A percentile compares a stretch with the other conserved stretches of the same genome.
Evolutionary conservation across 176 grass and related monocot genomes (phyloP).

Genomic region (Carex kokanica): DNA sequence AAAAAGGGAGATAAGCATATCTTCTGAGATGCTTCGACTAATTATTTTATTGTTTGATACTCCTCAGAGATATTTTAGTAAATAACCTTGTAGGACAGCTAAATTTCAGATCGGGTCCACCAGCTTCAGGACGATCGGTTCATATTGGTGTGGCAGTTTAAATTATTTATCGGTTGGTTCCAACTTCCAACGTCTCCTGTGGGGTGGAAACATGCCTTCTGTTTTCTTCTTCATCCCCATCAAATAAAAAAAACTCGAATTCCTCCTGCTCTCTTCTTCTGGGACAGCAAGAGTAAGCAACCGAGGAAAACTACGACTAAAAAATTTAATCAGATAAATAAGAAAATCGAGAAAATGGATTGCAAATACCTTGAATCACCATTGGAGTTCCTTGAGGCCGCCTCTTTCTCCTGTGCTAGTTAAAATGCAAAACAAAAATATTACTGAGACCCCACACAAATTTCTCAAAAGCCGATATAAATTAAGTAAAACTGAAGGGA

Average conservation of each 20-base stretch:
- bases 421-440: not conserved
- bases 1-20: too few relatives aligned
- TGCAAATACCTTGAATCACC: slow-evolving; percentile 9
- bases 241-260: slow-evolving; percentile 1
- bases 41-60: too few relatives aligned
- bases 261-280: too few relatives aligned
- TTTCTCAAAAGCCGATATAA: not conserved
- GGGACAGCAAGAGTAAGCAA: too few relatives aligned
- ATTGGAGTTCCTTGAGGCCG: not conserved
- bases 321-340: not conserved
- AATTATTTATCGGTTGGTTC: slow-evolving; percentile 28
- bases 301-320: not conserved
- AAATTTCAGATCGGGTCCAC: slow-evolving; percentile 80
- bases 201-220: not conserved
- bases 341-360: not conserved
- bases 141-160: too few relatives aligned
- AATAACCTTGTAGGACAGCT: slow-evolving; percentile 39
- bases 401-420: slow-evolving; percentile 1
- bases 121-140: slow-evolving; percentile 20
- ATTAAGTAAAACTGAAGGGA: not conserved
- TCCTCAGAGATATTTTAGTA: too few relatives aligned
- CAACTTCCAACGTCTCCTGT: not conserved
- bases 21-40: too few relatives aligned
- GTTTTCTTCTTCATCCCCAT: slow-evolving; percentile 15
- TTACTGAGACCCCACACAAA: not conserved